Base-by-base conservation (phyloP, 176 grass and related monocot species). In the Pharus latifolius region DNA sequence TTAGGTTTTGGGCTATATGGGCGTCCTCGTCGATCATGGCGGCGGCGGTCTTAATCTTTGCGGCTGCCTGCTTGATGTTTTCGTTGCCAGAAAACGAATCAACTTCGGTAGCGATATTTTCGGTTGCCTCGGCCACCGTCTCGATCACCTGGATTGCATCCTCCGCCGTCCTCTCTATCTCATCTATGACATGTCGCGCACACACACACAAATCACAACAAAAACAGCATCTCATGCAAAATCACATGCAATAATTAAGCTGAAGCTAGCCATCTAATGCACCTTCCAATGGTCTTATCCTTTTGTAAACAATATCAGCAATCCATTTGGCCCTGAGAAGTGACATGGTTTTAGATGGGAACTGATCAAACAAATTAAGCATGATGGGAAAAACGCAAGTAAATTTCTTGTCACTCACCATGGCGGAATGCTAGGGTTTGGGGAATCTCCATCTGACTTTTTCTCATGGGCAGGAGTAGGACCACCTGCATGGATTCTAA, bases 101-200 rank as follows among this genome's bases (percentile, higher is more conserved):
- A 3, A 91, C 53, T 10, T 87, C 79, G 46, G 52, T 72, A 47
- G 88, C 62, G 14, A 91, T 14, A 66, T 87, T 83, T 71, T 80
- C 88, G 0, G 80, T 76, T 12, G 63, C 71, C 76, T 91, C 88
- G 4, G 83, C 83, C 72, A 80, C 88, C 52, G 76, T 80, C 65
- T 91, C 88, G 35, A 86, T 15, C 51, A 83, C 72, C 80, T 83
- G 65, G 22, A 80, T 3, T 0, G 76, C 75, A 32, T 60, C 72
- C 71, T 83, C 79, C 4, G 65, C 80, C 40, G 75, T 69, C 75
- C 87, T 91, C 72, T 87, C 83, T 67, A 80, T 56, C 70, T 72
- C 67, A 32, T 67, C 88, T 87, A 10, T 12, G 8, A 44, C 23
- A 53, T 41, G 18, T 22, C 56, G 17, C 60, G 16, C n/a, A 40